Evolutionary conservation across 305 asterid genomes (phyloP), one percentile per base, ranked within the genome.

Genomic region (Salvia sclarea): DNA sequence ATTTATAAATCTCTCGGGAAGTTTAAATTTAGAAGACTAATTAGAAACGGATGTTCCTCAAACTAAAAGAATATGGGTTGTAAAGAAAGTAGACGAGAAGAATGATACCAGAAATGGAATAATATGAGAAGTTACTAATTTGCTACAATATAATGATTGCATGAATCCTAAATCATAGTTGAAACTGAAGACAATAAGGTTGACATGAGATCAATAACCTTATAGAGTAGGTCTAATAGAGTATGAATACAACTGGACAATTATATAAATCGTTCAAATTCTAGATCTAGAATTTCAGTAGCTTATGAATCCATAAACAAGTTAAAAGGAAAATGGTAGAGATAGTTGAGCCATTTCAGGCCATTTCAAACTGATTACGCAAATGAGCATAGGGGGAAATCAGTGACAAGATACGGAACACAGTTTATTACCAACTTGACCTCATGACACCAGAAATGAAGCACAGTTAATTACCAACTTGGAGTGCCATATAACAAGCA

Each of bases 291-390:
- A 18, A 25, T 43, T 56, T 25, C 50, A 52, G 25, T 61, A 12
- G 35, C 20, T 55, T 24, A 9, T 11, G 57, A 57, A 35, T n/a
- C 8, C 53, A 47, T 9, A 9, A 20, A 14, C 16, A 45, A n/a
- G 68, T 50, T 12, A 4, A 50, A 50, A 18, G 58, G n/a, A n/a
- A 59, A 48, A 66, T 12, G 52, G 72, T 57, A 21, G 22, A 74
- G 35, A 16, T n/a, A 47, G 61, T 38, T 8, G 16, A 72, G 66
- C 47, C 13, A 31, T 31, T 16, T 40, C 63, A 41, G 53, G 48
- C 66, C 54, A 67, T 40, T 52, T 38, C 20, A 35, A 62, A 25
- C 35, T 4, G 53, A 44, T 35, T 25, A 63, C 17, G 47, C 71
- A 21, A 17, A 10, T 33, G 48, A 52, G 43, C 35, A 71, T 2